Percentiles rank a stretch among this genome's conserved stretches.
Conservation (phyloP, 2,329 filamentous ascomycete genomes). For the Venturia aucupariae region DNA sequence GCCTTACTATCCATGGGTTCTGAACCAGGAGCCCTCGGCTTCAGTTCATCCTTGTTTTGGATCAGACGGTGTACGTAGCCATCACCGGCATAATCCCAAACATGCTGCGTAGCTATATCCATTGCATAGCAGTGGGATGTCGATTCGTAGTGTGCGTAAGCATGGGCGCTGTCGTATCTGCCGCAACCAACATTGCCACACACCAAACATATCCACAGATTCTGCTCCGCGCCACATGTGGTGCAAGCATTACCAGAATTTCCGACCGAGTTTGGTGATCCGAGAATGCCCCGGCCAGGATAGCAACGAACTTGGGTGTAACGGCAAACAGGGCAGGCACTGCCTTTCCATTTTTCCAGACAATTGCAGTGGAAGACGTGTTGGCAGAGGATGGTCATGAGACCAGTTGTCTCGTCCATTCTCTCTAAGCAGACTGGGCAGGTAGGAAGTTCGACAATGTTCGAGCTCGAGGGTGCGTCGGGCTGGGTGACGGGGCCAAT, state of each 20-base stretch:
- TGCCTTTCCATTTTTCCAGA: slow-evolving; percentile 90
- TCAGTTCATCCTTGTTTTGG: slow-evolving; percentile 55
- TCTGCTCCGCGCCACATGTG: slow-evolving; percentile 68
- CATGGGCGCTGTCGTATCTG: slow-evolving; percentile 86
- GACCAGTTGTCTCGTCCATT: slow-evolving; percentile 94
- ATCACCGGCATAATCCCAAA: slow-evolving; percentile 96
- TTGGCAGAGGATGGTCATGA: slow-evolving; percentile 93
- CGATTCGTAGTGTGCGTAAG: slow-evolving; percentile 86
- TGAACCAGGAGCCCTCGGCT: slow-evolving; percentile 70
- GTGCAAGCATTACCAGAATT: slow-evolving; percentile 63
- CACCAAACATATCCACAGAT: slow-evolving; percentile 92
- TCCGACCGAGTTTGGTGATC: slow-evolving; percentile 31
- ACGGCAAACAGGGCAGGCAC: slow-evolving; percentile 87
- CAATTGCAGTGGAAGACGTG: slow-evolving; percentile 97
- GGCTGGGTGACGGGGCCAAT: slow-evolving; percentile 39
- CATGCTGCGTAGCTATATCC: slow-evolving; percentile 85
- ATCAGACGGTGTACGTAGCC: slow-evolving; percentile 94
- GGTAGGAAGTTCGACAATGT: slow-evolving; percentile 82
- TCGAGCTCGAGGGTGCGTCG: slow-evolving; percentile 66
- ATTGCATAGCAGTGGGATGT: slow-evolving; percentile 87
- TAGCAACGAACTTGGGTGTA: slow-evolving; percentile 61
- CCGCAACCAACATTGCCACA: slow-evolving; percentile 91
- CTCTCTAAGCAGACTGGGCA: slow-evolving; percentile 94
- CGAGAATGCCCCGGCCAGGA: slow-evolving; percentile 18
- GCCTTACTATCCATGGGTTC: slow-evolving; percentile 28